These are phyloP conservation scores for Hymenoscyphus infarciens DNA, from an alignment of 2,329 filamentous ascomycete species.

Conservation along the genomic window DNA sequence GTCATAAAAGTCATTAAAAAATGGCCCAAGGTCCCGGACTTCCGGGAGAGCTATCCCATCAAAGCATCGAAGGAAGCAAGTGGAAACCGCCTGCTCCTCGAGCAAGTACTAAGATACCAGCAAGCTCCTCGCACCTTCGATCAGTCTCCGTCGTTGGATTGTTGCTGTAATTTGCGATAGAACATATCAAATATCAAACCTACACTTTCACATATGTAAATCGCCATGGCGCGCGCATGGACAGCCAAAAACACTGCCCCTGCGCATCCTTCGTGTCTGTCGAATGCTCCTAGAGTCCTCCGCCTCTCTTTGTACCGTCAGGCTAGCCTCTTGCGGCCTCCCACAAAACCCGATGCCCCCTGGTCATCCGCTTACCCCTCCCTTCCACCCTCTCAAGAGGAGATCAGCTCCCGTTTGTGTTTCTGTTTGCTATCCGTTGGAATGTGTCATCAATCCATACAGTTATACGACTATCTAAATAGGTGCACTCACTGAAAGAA, in stretches of 20 bases:
- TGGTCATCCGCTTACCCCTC: conserved; percentile 1
- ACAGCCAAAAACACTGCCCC: conserved; percentile 1
- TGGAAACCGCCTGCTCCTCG: neutral
- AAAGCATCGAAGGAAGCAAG: neutral
- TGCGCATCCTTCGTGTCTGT: neutral
- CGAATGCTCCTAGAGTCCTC: neutral
- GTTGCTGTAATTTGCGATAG: neutral
- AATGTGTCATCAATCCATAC: neutral
- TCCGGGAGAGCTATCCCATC: neutral
- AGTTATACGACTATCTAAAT: neutral
- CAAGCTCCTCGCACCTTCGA: neutral
- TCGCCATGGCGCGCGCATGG: neutral
- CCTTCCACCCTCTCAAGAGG: neutral
- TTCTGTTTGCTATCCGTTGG: neutral
- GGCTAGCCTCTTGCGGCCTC: neutral
- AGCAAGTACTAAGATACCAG: neutral
- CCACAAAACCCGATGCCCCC: neutral
- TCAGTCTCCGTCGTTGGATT: neutral
- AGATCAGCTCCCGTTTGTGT: neutral
- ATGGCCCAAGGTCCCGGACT: neutral
- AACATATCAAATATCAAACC: neutral
- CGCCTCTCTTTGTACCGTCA: neutral
- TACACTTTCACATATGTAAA: neutral
- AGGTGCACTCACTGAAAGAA: neutral
- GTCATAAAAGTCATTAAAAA: neutral